These are phyloP conservation scores for Hemisphaericaspora xylofermentans DNA, from an alignment of 1,139 yeast genomes.

Conservation along the genomic window DNA sequence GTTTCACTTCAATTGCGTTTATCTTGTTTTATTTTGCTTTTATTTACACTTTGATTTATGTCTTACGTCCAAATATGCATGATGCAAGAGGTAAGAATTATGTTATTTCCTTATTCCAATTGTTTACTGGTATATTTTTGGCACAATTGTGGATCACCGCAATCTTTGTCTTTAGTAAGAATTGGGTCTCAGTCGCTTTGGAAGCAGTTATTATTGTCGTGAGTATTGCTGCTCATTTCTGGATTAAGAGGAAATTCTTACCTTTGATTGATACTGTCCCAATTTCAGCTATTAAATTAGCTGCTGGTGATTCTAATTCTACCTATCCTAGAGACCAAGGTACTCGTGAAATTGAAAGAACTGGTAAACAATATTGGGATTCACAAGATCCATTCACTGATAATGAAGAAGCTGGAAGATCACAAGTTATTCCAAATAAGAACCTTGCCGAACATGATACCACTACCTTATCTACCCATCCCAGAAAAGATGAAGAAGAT, in stretches of 20 bases:
- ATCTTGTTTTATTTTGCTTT: constrained; percentile 57
- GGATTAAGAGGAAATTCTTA: constrained; percentile 55
- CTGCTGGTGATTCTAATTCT: constrained; percentile 52
- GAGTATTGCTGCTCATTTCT: constrained; percentile 56
- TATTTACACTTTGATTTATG: constrained; percentile 56
- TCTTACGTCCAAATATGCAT: constrained; percentile 48
- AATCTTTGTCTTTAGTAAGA: constrained; percentile 64
- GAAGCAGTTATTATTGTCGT: constrained; percentile 53
- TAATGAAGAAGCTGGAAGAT: constrained; percentile 26
- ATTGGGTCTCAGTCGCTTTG: constrained; percentile 71
- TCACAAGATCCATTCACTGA: background rate
- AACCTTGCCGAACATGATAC: constrained; percentile 2
- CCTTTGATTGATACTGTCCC: constrained; percentile 71
- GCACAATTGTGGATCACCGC: constrained; percentile 68
- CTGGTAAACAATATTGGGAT: constrained; percentile 51
- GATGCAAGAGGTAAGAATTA: constrained; percentile 69
- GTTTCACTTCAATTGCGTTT: constrained; percentile 47
- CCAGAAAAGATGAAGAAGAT: constrained; percentile 15
- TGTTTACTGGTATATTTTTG: constrained; percentile 62
- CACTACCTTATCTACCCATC: constrained; percentile 5
- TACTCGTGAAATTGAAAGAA: constrained; percentile 49
- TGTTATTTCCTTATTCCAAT: constrained; percentile 64
- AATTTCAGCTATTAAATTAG: constrained; percentile 64
- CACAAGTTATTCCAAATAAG: constrained; percentile 28
- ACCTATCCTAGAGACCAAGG: constrained; percentile 68